A percentile compares a stretch with the other conserved stretches of the same genome.
These are phyloP conservation scores for Fagopyrum tataricum DNA, from an alignment of 148 eudicot species.

Conservation along the genomic window DNA sequence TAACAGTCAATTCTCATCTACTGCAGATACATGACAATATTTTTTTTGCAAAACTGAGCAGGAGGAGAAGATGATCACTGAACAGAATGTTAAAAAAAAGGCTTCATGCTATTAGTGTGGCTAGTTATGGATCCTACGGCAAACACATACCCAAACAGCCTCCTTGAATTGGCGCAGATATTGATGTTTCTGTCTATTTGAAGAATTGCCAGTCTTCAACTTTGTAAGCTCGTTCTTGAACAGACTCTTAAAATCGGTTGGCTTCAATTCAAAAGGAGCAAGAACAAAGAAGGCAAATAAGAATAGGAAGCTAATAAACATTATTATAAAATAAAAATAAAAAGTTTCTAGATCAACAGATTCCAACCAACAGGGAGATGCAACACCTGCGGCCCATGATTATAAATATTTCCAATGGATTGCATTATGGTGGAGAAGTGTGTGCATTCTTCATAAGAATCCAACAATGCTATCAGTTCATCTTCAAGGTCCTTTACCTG, in stretches of 20 bases:
- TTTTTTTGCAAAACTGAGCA: neutral
- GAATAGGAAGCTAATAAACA: neutral
- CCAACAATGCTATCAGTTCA: conserved; percentile 44
- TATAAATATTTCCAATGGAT: conserved; percentile 44
- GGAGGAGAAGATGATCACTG: neutral
- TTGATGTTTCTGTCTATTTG: conserved; percentile 35
- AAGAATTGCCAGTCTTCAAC: conserved; percentile 34
- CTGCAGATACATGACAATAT: neutral
- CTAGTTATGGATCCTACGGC: neutral
- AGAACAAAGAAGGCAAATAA: neutral
- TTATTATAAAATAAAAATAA: neutral
- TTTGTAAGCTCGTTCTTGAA: conserved; percentile 46
- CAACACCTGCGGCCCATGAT: conserved; percentile 49
- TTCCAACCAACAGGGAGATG: neutral
- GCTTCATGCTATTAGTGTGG: neutral
- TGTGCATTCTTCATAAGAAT: conserved; percentile 49
- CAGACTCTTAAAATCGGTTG: conserved; percentile 53
- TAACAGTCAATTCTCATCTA: neutral
- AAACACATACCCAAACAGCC: conserved; percentile 75
- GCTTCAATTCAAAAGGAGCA: conserved; percentile 28
- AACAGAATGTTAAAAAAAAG: neutral
- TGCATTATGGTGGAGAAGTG: conserved; percentile 48
- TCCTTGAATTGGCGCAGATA: conserved; percentile 66
- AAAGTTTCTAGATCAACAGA: neutral
- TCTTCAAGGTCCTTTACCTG: conserved; percentile 81